phyloP scores from a whole-genome alignment of 495 filamentous ascomycete genomes.

The Penicillium coprophilum region DNA sequence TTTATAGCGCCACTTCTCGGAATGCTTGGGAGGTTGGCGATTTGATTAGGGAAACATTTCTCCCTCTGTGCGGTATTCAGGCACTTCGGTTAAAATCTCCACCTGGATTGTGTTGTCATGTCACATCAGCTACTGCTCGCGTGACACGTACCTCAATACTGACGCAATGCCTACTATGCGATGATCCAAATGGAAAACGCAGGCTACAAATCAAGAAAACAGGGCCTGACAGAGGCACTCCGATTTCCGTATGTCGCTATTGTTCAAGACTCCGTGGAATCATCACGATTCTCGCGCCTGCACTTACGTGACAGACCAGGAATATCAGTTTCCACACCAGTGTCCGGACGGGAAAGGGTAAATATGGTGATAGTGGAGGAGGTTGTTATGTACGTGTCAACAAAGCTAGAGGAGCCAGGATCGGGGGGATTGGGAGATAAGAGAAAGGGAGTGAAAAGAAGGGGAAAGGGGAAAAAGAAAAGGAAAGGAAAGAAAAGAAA shows the following conservation, averaged over 20 bases:
- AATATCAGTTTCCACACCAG: constrained; percentile 7
- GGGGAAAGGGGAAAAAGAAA: constrained; percentile 11
- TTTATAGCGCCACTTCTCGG: constrained; percentile 18
- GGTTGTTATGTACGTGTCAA: constrained; percentile 25
- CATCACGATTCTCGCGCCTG: constrained; percentile 18
- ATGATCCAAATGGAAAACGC: background rate
- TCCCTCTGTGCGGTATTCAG: background rate
- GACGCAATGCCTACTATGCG: background rate
- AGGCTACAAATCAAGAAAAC: constrained; percentile 3
- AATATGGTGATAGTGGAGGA: constrained; percentile 1
- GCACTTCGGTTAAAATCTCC: background rate
- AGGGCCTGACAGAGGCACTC: constrained; percentile 18
- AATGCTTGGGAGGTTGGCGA: background rate
- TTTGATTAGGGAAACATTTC: background rate
- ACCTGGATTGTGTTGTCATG: background rate
- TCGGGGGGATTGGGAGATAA: background rate
- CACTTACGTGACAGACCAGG: constrained; percentile 14
- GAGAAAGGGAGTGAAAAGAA: background rate
- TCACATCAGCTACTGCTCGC: background rate
- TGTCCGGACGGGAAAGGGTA: constrained; percentile 1
- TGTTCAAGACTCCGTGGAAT: constrained; percentile 14
- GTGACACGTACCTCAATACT: background rate
- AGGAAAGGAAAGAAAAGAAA: background rate
- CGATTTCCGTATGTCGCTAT: constrained; percentile 23
- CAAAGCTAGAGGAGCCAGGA: background rate